These are phyloP conservation scores for Parvularia atlantis DNA, from an alignment of 78 protist species.

Conservation along the genomic window DNA sequence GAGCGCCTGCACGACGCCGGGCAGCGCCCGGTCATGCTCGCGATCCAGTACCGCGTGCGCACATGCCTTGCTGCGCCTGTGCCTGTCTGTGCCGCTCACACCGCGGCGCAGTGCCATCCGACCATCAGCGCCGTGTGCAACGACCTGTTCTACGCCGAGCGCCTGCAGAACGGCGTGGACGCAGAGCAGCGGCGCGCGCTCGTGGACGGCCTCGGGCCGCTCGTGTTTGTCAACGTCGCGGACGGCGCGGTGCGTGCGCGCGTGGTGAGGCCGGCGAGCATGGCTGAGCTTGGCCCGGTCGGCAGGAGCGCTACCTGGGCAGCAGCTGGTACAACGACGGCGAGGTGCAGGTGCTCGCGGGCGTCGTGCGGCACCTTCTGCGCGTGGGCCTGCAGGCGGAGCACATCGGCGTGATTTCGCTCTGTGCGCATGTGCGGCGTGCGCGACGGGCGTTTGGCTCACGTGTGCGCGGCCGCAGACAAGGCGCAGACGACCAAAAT, in stretches of 20 bases:
- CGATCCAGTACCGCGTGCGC: conserved; percentile 56
- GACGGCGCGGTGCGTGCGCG: neutral
- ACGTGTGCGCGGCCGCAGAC: too few species aligned
- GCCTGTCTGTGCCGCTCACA: neutral
- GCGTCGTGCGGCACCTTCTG: conserved; percentile 13
- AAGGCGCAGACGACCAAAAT: conserved; percentile 1
- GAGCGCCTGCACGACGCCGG: conserved; percentile 29
- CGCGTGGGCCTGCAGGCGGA: conserved; percentile 3
- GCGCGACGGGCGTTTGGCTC: too few species aligned
- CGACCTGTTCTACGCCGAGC: conserved; percentile 40
- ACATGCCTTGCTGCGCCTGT: neutral
- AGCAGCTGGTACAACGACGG: conserved; percentile 31
- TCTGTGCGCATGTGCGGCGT: too few species aligned
- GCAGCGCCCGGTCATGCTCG: conserved; percentile 21
- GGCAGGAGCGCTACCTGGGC: conserved; percentile 1
- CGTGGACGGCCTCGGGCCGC: conserved; percentile 18
- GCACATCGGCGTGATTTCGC: conserved; percentile 55
- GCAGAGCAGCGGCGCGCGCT: conserved; percentile 22
- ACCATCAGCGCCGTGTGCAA: conserved; percentile 37
- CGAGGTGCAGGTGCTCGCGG: conserved; percentile 20
- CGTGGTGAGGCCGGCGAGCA: neutral
- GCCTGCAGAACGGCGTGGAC: conserved; percentile 37
- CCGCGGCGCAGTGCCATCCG: conserved; percentile 51
- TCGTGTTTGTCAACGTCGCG: conserved; percentile 6
- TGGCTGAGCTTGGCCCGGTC: neutral